Base-by-base conservation (phyloP, 139 green algal species). In the Volvox reticuliferus region DNA sequence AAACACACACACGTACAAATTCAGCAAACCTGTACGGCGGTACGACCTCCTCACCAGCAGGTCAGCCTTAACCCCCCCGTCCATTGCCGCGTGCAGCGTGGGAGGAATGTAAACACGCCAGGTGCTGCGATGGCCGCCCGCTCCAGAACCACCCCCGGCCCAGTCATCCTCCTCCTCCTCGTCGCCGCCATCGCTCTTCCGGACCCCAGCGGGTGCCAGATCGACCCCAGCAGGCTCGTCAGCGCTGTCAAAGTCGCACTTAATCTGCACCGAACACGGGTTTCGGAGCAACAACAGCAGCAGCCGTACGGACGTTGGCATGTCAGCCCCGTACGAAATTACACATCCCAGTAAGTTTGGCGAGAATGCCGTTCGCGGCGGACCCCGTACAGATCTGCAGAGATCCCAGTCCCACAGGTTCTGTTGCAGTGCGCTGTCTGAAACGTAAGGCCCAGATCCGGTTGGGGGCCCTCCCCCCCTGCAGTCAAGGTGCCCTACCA, bases 21-120 rank as follows among this genome's bases (percentile, higher is more conserved):
- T 55, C 44, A 55, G 44, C 44, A 55, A 9, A 5, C 44, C 44
- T 55, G 44, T 55, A 55, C 44, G 44, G 44, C 44, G 9, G 44
- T 55, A 55, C 44, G 44, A 55, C 44, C 9, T 55, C 44, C 79
- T 28, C 44, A 88, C 83, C 83, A 24, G 19, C 3, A 91, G 87
- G 55, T 86, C 37, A 20, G 37, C 78, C 76, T 32, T 37, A 12
- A 67, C 35, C 17, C 77, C 67, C 44, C 16, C 36, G 17, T 82
- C 82, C 79, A 92, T 67, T 14, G 21, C 3, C 9, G 44, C 37
- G 36, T 92, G 68, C 80, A 92, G 69, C 2, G 12, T 32, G 44
- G 88, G 88, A 50, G 73, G 67, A 6, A 92, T 88, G 35, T 68
- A 81, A 65, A 92, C 80, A 21, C 88, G 78, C 36, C n/a, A 61